These are phyloP conservation scores for Magnaporthales sp. DNA, from an alignment of 2,329 filamentous ascomycete genomes.

Conservation along the genomic window DNA sequence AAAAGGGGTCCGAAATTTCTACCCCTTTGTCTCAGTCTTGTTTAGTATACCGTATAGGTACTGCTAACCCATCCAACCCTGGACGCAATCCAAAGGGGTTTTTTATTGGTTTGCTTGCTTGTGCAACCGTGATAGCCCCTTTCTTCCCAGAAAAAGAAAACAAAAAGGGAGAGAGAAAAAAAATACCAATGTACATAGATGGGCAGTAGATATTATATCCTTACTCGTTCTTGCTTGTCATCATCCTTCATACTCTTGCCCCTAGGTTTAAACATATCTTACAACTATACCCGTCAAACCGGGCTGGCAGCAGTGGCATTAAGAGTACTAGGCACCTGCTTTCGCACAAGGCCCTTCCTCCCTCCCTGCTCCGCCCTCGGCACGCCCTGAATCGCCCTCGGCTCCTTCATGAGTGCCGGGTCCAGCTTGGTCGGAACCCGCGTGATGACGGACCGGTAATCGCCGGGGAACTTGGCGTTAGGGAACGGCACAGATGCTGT, in stretches of 20 bases:
- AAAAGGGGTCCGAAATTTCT: not conserved
- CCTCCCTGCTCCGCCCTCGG: constrained; percentile 52
- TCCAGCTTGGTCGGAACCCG: constrained; percentile 78
- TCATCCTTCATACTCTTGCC: not conserved
- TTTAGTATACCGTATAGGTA: not conserved
- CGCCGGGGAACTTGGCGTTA: constrained; percentile 52
- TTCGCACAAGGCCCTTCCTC: constrained; percentile 40
- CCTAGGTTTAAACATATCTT: not conserved
- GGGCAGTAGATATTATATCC: not conserved
- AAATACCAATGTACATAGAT: not conserved
- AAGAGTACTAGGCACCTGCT: constrained; percentile 39
- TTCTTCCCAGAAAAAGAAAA: not conserved
- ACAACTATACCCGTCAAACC: not conserved
- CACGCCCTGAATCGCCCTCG: constrained; percentile 81
- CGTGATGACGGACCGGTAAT: constrained; percentile 52
- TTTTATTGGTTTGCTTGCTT: not conserved
- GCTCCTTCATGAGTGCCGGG: constrained; percentile 81
- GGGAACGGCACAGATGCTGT: constrained; percentile 52
- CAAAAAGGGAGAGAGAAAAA: not conserved
- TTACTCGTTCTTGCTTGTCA: not conserved
- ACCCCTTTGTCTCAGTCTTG: not conserved
- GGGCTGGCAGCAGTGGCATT: constrained; percentile 15
- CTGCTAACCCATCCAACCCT: not conserved
- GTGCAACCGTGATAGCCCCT: not conserved
- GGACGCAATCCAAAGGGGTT: not conserved